Conservation (phyloP, 371 early-diverging fungal genomes). For the Phascolomyces articulosus region DNA sequence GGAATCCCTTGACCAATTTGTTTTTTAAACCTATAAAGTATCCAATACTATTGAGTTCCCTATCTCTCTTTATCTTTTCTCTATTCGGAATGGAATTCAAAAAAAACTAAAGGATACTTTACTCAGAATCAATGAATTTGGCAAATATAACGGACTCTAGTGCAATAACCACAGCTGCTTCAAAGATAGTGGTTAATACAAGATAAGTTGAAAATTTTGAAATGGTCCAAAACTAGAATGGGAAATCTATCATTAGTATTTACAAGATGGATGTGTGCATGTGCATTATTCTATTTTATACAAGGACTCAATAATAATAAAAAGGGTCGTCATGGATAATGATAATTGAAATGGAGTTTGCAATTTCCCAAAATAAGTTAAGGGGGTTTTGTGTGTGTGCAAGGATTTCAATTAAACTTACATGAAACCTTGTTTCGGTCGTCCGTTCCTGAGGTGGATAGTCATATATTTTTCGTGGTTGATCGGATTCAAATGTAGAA, state of each 20-base stretch:
- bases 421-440: slow-evolving; percentile 6
- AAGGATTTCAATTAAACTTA: not conserved
- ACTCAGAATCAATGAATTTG: slow-evolving; percentile 47
- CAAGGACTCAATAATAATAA: no score
- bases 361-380: no score
- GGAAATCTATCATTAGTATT: not conserved
- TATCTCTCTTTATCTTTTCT: no score
- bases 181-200: slow-evolving; percentile 52
- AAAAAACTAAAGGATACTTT: not conserved
- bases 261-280: no score
- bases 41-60: no score
- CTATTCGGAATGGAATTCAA: no score
- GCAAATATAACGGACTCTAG: slow-evolving; percentile 68
- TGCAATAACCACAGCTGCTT: slow-evolving; percentile 71
- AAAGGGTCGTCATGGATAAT: no score
- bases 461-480: slow-evolving; percentile 9
- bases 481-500: slow-evolving; percentile 10
- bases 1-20: slow-evolving; percentile 57
- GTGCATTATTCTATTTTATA: no score
- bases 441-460: not conserved
- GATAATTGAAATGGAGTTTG: no score
- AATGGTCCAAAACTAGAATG: not conserved
- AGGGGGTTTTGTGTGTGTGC: not conserved
- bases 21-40: slow-evolving; percentile 23
- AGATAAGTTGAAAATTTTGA: slow-evolving; percentile 49